Conservation (phyloP, 2,329 filamentous ascomycete genomes). For the Ophiostoma pallidulum region DNA sequence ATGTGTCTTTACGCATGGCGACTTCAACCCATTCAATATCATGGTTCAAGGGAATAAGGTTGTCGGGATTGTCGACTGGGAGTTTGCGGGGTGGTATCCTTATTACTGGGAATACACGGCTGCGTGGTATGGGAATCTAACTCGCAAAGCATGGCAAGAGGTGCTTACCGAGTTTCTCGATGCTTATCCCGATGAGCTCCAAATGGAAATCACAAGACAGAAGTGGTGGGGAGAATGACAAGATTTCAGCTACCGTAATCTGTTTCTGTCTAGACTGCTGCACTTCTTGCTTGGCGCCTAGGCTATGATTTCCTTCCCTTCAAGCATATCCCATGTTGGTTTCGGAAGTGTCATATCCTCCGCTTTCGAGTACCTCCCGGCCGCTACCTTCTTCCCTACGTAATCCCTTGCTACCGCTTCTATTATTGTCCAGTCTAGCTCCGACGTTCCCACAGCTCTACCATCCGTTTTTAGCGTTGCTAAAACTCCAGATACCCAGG, state of each 20-base stretch:
- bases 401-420: slow-evolving; percentile 27
- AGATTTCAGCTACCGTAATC: not conserved
- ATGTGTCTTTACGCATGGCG: slow-evolving; percentile 41
- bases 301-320: slow-evolving; percentile 16
- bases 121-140: not conserved
- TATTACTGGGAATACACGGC: slow-evolving; percentile 28
- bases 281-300: not conserved
- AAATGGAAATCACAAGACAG: not conserved
- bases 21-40: slow-evolving; percentile 45
- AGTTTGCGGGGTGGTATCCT: slow-evolving; percentile 37
- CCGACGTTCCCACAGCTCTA: slow-evolving; percentile 28
- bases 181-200: not conserved
- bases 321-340: slow-evolving; percentile 24
- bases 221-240: not conserved
- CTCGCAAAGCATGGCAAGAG: not conserved
- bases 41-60: slow-evolving; percentile 29
- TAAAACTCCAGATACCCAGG: slow-evolving; percentile 30
- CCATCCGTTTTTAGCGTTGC: slow-evolving; percentile 25
- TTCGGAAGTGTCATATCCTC: slow-evolving; percentile 17
- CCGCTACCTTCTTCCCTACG: slow-evolving; percentile 24
- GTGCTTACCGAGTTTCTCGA: not conserved
- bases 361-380: slow-evolving; percentile 16
- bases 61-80: slow-evolving; percentile 39
- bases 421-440: slow-evolving; percentile 29
- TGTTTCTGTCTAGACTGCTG: not conserved